These are phyloP conservation scores for Geotrichum europaeum DNA, from an alignment of 1,139 yeast genomes.

Conservation along the genomic window DNA sequence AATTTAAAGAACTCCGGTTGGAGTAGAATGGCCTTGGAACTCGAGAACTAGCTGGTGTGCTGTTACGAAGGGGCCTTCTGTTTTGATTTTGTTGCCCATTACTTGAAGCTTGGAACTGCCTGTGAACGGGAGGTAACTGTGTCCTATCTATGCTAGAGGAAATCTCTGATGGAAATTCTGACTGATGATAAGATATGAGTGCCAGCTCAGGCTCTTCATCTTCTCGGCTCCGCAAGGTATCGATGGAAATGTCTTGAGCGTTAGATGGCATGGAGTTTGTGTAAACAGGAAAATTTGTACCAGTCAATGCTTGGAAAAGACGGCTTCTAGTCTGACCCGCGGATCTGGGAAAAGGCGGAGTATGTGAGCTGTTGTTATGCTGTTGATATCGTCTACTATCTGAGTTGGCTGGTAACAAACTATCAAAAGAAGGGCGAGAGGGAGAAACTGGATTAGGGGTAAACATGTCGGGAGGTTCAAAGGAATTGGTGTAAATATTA, in stretches of 20 bases:
- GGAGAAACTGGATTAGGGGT: neutral
- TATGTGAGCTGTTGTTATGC: neutral
- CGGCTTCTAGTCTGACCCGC: neutral
- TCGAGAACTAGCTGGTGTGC: neutral
- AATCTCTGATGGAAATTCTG: neutral
- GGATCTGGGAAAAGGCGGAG: neutral
- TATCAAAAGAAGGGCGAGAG: neutral
- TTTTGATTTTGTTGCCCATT: neutral
- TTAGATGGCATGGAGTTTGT: neutral
- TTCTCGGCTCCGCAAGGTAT: conserved; percentile 6
- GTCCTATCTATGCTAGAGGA: neutral
- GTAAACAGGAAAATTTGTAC: neutral
- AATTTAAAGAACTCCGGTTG: neutral
- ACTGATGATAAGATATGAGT: conserved; percentile 3
- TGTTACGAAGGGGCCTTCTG: neutral
- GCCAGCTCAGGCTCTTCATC: conserved; percentile 13
- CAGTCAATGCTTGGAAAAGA: neutral
- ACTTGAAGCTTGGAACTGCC: neutral
- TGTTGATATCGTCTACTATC: neutral
- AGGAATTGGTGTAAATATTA: neutral
- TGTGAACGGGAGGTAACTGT: neutral
- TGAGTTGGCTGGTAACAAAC: neutral
- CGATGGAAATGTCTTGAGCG: neutral
- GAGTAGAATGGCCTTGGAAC: neutral
- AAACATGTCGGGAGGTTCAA: neutral